These are phyloP conservation scores for Coemansia sp. DNA, from an alignment of 192 early-diverging fungal species.

Conservation along the genomic window DNA sequence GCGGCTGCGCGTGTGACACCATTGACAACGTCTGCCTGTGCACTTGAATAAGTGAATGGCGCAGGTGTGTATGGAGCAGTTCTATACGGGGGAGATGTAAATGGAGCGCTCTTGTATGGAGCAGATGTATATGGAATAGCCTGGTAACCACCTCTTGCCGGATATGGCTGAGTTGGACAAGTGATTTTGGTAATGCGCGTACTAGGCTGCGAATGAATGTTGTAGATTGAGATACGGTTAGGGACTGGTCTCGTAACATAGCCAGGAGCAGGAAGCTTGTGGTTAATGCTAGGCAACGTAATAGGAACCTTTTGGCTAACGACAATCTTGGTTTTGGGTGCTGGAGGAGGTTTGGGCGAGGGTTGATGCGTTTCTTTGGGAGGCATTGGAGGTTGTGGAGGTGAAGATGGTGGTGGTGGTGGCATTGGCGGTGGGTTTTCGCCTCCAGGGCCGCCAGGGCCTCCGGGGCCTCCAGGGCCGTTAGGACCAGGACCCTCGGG, in stretches of 20 bases:
- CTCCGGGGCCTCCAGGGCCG: conserved; percentile 8
- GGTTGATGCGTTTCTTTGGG: background rate
- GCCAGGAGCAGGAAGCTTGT: background rate
- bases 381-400: background rate
- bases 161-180: background rate
- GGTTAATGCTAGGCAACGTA: background rate
- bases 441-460: conserved; percentile 7
- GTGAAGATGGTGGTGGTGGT: conserved; percentile 8
- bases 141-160: background rate
- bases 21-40: too few relatives aligned
- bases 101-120: background rate
- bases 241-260: background rate
- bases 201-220: conserved; percentile 11
- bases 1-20: too few relatives aligned
- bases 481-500: conserved; percentile 3
- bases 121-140: background rate
- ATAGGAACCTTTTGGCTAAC: conserved; percentile 6
- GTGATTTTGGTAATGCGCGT: background rate
- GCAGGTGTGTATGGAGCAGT: too few relatives aligned
- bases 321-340: background rate
- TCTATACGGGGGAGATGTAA: too few relatives aligned
- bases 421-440: conserved; percentile 11
- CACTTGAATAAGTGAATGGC: too few relatives aligned
- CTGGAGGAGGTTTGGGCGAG: background rate
- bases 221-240: conserved; percentile 22